Evolutionary conservation across 257 asterid genomes (phyloP), one percentile per base, ranked within the genome.

Genomic region (Nicotiana benthamiana): DNA sequence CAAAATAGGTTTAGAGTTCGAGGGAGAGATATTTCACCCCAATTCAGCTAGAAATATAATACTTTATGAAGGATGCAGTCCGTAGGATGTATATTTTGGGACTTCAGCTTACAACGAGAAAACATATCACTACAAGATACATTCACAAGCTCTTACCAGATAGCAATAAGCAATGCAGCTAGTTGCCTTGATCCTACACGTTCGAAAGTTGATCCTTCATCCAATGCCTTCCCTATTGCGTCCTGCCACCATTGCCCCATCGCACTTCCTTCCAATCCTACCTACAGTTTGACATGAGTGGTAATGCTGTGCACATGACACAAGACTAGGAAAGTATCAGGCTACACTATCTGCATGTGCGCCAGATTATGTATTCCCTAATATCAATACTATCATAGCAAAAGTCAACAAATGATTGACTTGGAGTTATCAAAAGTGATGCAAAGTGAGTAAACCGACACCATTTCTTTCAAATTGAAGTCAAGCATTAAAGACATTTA

Each of bases 171-270:
- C 87, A 95, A 87, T 63, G 92, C 97, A 60, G 96, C 99, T 84
- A 96, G 87, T 80, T 96, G 98, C 70, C 98, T 87, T 20, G 97
- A 90, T 36, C 99, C 98, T 34, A 94, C 93, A 10, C 97, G 95
- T 82, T 92, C 97, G 27, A 94, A 96, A 28, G 87, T 85, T 34
- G 89, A 80, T 15, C 92, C 97, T 84, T 96, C 98, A 57, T 90
- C 98, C 86, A 96, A 90, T n/a, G 93, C 88, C 86, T 92, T 94
- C 68, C 99, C 97, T 34, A 96, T 90, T 68, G 92, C 89, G 76
- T 96, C 98, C 83, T 88, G 97, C 98, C 99, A 96, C 99, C 97
- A 96, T 82, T 90, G 97, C 75, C 98, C 99, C 15, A 89, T 85
- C 63, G 96, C 87, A 88, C 99, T 96, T 81, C 99, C 99, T 91